Percentiles rank a stretch among this genome's conserved stretches.
phyloP scores from a whole-genome alignment of 306 rosid species.

The Abrus precatorius region DNA sequence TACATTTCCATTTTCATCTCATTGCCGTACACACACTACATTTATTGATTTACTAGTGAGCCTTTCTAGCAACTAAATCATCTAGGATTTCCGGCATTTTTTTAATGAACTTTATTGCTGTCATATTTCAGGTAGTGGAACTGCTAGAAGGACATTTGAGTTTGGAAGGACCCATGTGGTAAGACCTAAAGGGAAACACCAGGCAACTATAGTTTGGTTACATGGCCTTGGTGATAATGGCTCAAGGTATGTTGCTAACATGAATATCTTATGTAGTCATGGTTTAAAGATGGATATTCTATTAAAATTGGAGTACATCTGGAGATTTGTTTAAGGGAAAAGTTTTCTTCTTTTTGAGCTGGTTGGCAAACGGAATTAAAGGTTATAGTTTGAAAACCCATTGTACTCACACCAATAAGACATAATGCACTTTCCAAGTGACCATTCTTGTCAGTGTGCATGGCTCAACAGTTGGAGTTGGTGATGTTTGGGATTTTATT shows the following conservation, averaged over 20 bases:
- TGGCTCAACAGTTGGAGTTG: conserved; percentile 55
- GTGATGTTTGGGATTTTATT: conserved; percentile 45
- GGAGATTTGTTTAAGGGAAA: conserved; percentile 34
- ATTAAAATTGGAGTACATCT: conserved; percentile 6
- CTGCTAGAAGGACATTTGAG: conserved; percentile 71
- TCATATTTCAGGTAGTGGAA: conserved; percentile 74
- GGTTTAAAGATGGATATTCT: conserved; percentile 27
- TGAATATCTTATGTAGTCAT: conserved; percentile 35
- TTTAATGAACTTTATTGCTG: conserved; percentile 52
- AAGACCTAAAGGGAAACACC: conserved; percentile 89
- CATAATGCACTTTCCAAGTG: conserved; percentile 42
- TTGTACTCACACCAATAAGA: conserved; percentile 37
- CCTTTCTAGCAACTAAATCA: conserved; percentile 24
- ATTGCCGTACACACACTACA: conserved; percentile 41
- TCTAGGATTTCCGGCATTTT: conserved; percentile 45
- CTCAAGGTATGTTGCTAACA: conserved; percentile 67
- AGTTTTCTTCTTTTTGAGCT: conserved; percentile 32
- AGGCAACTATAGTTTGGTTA: conserved; percentile 93
- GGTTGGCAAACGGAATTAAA: conserved; percentile 28
- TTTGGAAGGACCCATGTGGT: conserved; percentile 96
- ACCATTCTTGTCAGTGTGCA: conserved; percentile 59
- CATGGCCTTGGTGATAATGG: conserved; percentile 97
- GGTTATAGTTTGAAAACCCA: conserved; percentile 37
- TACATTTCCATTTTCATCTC: conserved; percentile 26
- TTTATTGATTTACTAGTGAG: conserved; percentile 13